These are phyloP conservation scores for Fusarium armeniacum DNA, from an alignment of 2,329 filamentous ascomycete species.

Conservation along the genomic window DNA sequence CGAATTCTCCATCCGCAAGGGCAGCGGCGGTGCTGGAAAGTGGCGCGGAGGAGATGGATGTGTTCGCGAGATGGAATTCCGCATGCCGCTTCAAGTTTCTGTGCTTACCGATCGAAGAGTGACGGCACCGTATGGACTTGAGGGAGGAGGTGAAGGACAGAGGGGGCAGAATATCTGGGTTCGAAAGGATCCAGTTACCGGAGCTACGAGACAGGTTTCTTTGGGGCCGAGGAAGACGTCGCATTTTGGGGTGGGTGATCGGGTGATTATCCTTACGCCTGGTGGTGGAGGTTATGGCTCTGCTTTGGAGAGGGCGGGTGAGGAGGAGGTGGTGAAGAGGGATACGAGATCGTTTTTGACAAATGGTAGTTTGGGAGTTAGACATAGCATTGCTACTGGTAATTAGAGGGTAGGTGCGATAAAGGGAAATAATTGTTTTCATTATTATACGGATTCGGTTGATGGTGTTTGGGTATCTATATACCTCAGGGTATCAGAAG, in stretches of 20 bases:
- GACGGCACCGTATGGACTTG: constrained; percentile 80
- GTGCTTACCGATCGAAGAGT: constrained; percentile 85
- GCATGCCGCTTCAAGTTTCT: constrained; percentile 80
- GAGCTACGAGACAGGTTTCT: constrained; percentile 52
- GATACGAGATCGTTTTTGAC: constrained; percentile 38
- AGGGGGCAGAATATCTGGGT: constrained; percentile 81
- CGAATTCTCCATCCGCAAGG: constrained; percentile 51
- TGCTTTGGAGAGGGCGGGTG: background rate
- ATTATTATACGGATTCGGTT: too few species aligned
- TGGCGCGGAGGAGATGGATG: constrained; percentile 83
- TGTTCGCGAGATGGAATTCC: constrained; percentile 84
- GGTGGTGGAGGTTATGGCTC: constrained; percentile 49
- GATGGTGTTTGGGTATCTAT: background rate
- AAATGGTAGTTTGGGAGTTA: constrained; percentile 41
- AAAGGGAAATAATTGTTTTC: background rate
- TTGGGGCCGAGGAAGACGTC: constrained; percentile 44
- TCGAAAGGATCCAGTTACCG: constrained; percentile 48
- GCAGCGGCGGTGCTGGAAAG: constrained; percentile 71
- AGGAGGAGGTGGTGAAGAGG: constrained; percentile 14
- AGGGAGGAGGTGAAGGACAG: constrained; percentile 76
- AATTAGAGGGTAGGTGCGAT: constrained; percentile 6
- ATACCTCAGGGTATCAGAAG: too few species aligned
- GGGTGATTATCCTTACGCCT: constrained; percentile 48
- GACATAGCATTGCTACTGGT: constrained; percentile 40
- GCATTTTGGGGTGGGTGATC: constrained; percentile 43